Conservation (phyloP, 2,329 filamentous ascomycete genomes). For the Penicillium sp. region DNA sequence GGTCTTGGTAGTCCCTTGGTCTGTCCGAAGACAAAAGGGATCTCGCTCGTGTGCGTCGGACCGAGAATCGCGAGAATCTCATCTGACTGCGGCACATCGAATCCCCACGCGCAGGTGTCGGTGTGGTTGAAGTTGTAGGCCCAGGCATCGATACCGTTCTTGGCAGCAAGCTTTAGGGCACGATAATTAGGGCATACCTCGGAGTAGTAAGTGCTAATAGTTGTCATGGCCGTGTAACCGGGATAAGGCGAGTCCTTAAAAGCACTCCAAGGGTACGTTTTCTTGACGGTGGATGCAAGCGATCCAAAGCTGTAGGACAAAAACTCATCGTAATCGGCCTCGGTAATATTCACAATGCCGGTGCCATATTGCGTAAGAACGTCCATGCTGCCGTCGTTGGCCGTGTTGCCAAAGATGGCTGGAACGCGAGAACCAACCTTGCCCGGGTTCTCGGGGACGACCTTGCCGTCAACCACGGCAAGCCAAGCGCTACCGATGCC, state of each 20-base stretch:
- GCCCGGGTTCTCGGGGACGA: slow-evolving; percentile 22
- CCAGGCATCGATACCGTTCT: slow-evolving; percentile 21
- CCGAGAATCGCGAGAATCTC: slow-evolving; percentile 1
- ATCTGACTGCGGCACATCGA: not conserved
- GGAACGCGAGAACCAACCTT: slow-evolving; percentile 23
- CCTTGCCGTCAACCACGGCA: slow-evolving; percentile 21
- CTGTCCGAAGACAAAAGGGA: slow-evolving; percentile 23
- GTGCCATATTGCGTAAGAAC: too few species aligned
- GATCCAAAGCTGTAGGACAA: slow-evolving; percentile 19
- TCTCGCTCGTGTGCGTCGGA: slow-evolving; percentile 22
- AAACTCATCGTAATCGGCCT: slow-evolving; percentile 9
- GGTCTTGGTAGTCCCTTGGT: slow-evolving; percentile 9
- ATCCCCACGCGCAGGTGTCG: slow-evolving; percentile 24
- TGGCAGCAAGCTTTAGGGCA: slow-evolving; percentile 6
- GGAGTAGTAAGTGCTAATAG: slow-evolving; percentile 13
- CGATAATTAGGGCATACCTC: slow-evolving; percentile 22
- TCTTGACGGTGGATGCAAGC: slow-evolving; percentile 14
- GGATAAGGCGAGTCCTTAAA: slow-evolving; percentile 10
- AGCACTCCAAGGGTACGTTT: slow-evolving; percentile 16
- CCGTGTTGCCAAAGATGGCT: slow-evolving; percentile 19
- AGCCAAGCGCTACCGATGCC: not conserved
- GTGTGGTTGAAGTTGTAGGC: slow-evolving; percentile 26
- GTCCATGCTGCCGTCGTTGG: too few species aligned
- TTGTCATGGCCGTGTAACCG: slow-evolving; percentile 18
- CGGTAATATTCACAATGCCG: not conserved